Evolutionary conservation across 2,329 filamentous ascomycete species (phyloP), one percentile per base, ranked within the genome.

Genomic region (Ramularia collo-cygni): DNA sequence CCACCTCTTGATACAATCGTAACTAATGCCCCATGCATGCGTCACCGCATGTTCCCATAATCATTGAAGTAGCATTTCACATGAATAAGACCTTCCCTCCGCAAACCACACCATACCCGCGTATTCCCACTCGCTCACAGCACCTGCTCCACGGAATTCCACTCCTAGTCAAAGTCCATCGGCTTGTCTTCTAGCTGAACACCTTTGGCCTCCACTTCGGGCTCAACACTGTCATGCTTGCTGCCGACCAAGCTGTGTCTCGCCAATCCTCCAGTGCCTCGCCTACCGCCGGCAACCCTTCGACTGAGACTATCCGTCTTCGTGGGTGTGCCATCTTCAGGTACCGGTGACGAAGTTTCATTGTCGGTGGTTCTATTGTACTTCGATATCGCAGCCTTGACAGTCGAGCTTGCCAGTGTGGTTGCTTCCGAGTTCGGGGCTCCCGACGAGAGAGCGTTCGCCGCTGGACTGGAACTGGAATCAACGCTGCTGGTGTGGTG

Each of bases 121-220:
- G n/a, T n/a, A n/a, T n/a, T n/a, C 21, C 6, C 21, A 24, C 21
- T 24, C 10, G 6, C 21, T 24, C 10, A 24, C 21, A 24, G 6
- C 21, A 24, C 21, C 10, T 6, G 21, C 21, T 24, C 21, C 10
- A 24, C 10, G 21, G 21, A 24, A 48, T 51, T 48, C 53, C 45
- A 56, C 44, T 52, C 54, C 55, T 58, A 85, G 63, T 85, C 81
- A 64, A 59, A 60, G 42, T 86, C 81, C 80, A 87, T 85, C n/a
- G 83, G 79, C 63, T 76, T 80, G 60, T 88, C 83, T 55, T 78
- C 77, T 55, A 88, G 68, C 51, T 79, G 81, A 29, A 87, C 81
- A 5, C 80, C 77, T 63, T 64, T 48, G 62, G 43, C 61, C 60
- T 48, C 67, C 64, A 43, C 59, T 35, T 47, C 44, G 12, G 39